Conservation (phyloP, 2,329 filamentous ascomycete genomes). For the Fusarium circinatum region DNA sequence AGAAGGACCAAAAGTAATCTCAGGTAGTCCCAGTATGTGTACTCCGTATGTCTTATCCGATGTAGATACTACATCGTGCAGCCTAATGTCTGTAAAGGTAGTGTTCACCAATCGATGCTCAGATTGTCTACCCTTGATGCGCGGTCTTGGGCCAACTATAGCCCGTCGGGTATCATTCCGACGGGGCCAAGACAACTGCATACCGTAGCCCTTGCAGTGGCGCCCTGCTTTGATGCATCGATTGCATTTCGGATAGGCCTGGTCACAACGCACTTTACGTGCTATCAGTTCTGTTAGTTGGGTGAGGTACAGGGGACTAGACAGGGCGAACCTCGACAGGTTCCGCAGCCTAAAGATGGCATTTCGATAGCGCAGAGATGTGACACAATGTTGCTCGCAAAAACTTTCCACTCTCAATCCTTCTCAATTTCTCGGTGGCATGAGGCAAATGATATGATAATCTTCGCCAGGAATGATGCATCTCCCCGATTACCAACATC, state of each 20-base stretch:
- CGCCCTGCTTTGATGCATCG: constrained; percentile 7
- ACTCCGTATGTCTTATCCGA: background rate
- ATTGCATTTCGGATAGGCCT: constrained; percentile 12
- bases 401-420: background rate
- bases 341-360: constrained; percentile 19
- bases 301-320: background rate
- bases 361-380: background rate
- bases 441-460: background rate
- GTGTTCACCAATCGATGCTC: constrained; percentile 21
- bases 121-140: rapidly evolving
- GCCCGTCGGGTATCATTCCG: constrained; percentile 9
- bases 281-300: constrained; percentile 8
- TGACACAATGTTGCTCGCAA: background rate
- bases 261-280: constrained; percentile 36
- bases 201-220: constrained; percentile 23
- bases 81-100: constrained; percentile 18
- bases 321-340: constrained; percentile 13
- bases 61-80: constrained; percentile 4
- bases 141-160: constrained; percentile 12
- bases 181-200: constrained; percentile 34
- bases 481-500: background rate
- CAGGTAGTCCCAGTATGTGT: background rate
- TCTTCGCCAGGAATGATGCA: background rate
- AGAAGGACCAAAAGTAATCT: rapidly evolving
- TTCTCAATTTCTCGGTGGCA: rapidly evolving